Evolutionary conservation across 2,329 filamentous ascomycete species (phyloP).

Genomic region (Dissoconium aciculare): DNA sequence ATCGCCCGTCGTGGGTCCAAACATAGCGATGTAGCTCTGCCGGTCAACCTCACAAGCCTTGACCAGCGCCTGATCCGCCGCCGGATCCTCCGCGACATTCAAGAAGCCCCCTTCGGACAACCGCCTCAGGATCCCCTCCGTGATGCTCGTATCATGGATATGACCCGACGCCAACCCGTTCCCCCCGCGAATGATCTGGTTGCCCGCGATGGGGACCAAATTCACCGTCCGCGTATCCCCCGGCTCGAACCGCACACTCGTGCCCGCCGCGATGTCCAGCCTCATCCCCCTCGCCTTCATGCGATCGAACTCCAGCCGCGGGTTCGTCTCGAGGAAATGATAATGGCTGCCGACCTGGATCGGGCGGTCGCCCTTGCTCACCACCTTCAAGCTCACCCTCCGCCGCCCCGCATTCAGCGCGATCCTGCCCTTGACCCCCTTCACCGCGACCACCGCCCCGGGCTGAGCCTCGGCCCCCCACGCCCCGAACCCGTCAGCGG

Average conservation of each 20-base stretch:
- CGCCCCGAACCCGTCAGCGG: slow-evolving; percentile 44
- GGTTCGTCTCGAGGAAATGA: slow-evolving; percentile 92
- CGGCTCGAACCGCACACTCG: slow-evolving; percentile 84
- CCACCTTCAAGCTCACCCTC: slow-evolving; percentile 60
- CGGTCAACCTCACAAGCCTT: slow-evolving; percentile 60
- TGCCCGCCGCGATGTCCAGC: slow-evolving; percentile 80
- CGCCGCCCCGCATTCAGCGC: slow-evolving; percentile 58
- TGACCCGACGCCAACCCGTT: slow-evolving; percentile 62
- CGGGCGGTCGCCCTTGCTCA: slow-evolving; percentile 74
- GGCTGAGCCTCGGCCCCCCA: slow-evolving; percentile 54
- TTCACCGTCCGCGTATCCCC: slow-evolving; percentile 83
- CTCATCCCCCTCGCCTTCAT: slow-evolving; percentile 67
- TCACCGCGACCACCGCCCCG: slow-evolving; percentile 62
- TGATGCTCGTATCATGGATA: slow-evolving; percentile 48
- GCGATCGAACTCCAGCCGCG: slow-evolving; percentile 77
- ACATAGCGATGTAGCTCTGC: slow-evolving; percentile 71
- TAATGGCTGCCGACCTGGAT: slow-evolving; percentile 90
- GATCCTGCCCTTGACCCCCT: slow-evolving; percentile 46
- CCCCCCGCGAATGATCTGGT: slow-evolving; percentile 66
- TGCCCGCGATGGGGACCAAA: slow-evolving; percentile 74
- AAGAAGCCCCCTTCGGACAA: slow-evolving; percentile 63
- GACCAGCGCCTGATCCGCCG: slow-evolving; percentile 40
- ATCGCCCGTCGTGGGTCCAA: slow-evolving; percentile 82
- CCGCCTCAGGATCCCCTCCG: slow-evolving; percentile 49
- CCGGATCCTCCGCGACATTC: slow-evolving; percentile 54